Conservation (phyloP, 2,329 filamentous ascomycete genomes). For the Venturia nashicola region DNA sequence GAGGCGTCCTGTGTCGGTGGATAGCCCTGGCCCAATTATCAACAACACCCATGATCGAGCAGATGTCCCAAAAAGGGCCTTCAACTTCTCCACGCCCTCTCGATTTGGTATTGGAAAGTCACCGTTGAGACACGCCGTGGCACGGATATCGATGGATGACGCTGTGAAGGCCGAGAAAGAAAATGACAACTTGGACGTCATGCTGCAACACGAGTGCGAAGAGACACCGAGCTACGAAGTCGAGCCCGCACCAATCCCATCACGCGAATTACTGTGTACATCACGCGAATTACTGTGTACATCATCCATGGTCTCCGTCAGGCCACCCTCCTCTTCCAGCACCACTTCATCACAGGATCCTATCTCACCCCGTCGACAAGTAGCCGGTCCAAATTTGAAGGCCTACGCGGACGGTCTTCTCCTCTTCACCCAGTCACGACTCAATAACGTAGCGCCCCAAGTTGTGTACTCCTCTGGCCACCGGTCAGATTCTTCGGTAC, state of each 20-base stretch:
- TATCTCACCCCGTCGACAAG: conserved; percentile 3
- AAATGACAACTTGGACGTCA: neutral
- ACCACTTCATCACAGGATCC: neutral
- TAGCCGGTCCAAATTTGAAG: conserved; percentile 3
- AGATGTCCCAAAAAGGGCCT: neutral
- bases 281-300: neutral
- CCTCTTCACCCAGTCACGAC: conserved; percentile 8
- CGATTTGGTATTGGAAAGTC: conserved; percentile 5
- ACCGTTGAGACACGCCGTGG: neutral
- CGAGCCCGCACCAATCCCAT: conserved; percentile 3
- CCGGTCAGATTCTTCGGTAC: neutral
- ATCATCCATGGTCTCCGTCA: neutral
- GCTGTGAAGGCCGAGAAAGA: neutral
- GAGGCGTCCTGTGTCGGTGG: conserved; percentile 7
- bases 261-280: neutral
- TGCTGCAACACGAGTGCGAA: neutral
- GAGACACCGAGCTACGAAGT: neutral
- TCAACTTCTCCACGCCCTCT: conserved; percentile 9
- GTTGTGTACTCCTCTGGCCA: neutral
- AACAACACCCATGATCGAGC: neutral
- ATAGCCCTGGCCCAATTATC: conserved; percentile 7
- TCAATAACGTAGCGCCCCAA: conserved; percentile 4
- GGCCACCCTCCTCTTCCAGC: neutral
- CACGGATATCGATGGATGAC: neutral
- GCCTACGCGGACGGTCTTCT: conserved; percentile 10